Evolutionary conservation across 1,139 yeast genomes (phyloP), one percentile per base, ranked within the genome.

Genomic region (Pichia cactophila): DNA sequence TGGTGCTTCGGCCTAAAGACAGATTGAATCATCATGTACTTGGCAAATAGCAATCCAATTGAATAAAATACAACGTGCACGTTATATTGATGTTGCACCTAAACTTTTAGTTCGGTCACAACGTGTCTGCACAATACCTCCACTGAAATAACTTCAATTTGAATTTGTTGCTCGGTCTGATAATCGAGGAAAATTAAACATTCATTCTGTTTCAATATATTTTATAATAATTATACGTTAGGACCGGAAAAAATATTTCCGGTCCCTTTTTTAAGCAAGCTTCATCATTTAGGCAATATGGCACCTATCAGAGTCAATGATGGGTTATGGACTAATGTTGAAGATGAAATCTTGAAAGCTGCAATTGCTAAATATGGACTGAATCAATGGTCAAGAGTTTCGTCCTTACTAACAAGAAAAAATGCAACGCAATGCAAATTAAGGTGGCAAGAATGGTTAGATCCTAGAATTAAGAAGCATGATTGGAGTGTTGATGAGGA

Each of bases 321-420:
- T 42, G 96, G 54, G 3, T 33, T 51, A 43, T 90, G 97, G 97
- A 82, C 95, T 3, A 83, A 86, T 61, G 81, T 86, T 9, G 97
- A 90, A 61, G 97, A 90, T 66, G 92, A 87, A 63, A 85, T 90
- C 44, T 71, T 92, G 46, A 82, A 84, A 58, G 96, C 96, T 0
- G 96, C 97, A 1, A 86, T 92, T 2, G 80, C 94, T 44, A 92
- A 92, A 63, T 92, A 92, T 65, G 98, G 98, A 0, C 71, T 89
- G 26, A 89, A 86, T 57, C 96, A 92, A 62, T 92, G 98, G 98
- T 80, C 92, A 8, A 78, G 97, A 47, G 94, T 92, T 5, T 86
- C 96, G 3, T 88, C 97, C 0, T 71, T 92, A 49, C 69, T 92
- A 40, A 85, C 89, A 14, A 81, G 85, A 62, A 92, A 90, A 66